These are phyloP conservation scores for Samsoniella hepiali DNA, from an alignment of 2,329 filamentous ascomycete species.

Conservation along the genomic window DNA sequence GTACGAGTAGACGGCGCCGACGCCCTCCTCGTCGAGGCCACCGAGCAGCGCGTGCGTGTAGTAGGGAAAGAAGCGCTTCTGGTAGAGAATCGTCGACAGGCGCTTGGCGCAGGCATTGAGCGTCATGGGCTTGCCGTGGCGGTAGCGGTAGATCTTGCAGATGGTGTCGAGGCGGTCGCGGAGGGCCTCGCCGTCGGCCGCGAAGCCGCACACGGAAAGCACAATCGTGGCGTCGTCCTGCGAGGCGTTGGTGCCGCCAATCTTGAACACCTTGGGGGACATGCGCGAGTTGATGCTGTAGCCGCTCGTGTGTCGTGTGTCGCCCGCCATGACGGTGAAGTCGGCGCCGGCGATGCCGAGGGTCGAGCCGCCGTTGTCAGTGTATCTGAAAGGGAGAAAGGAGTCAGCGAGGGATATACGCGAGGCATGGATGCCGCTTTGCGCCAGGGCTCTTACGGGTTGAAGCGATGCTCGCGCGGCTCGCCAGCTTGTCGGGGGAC, in stretches of 20 bases:
- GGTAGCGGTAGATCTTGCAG: conserved; percentile 99
- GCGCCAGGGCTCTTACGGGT: conserved; percentile 62
- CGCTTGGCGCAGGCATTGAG: conserved; percentile 93
- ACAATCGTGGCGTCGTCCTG: conserved; percentile 84
- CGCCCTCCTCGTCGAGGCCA: conserved; percentile 90
- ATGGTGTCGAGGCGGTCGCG: conserved; percentile 91
- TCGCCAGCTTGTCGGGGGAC: conserved; percentile 53
- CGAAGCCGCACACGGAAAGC: conserved; percentile 91
- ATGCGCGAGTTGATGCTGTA: conserved; percentile 99
- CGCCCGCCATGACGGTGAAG: conserved; percentile 95
- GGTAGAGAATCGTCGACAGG: conserved; percentile 91
- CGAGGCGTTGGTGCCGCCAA: conserved; percentile 83
- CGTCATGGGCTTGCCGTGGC: conserved; percentile 94
- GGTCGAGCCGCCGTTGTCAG: conserved; percentile 96
- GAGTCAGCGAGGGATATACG: background rate
- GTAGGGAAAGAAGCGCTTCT: conserved; percentile 98
- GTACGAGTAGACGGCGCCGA: conserved; percentile 93
- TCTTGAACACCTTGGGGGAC: conserved; percentile 94
- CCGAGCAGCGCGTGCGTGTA: conserved; percentile 94
- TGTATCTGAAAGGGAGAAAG: conserved; percentile 60
- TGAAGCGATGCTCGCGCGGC: conserved; percentile 76
- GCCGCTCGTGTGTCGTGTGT: conserved; percentile 91
- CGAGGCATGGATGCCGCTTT: background rate
- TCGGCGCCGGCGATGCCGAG: conserved; percentile 90
- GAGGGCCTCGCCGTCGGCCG: conserved; percentile 88